Percentiles rank a stretch among this genome's conserved stretches.
These are phyloP conservation scores for Blepharisma stoltei DNA, from an alignment of 73 alveolate genomes.

Conservation along the genomic window DNA sequence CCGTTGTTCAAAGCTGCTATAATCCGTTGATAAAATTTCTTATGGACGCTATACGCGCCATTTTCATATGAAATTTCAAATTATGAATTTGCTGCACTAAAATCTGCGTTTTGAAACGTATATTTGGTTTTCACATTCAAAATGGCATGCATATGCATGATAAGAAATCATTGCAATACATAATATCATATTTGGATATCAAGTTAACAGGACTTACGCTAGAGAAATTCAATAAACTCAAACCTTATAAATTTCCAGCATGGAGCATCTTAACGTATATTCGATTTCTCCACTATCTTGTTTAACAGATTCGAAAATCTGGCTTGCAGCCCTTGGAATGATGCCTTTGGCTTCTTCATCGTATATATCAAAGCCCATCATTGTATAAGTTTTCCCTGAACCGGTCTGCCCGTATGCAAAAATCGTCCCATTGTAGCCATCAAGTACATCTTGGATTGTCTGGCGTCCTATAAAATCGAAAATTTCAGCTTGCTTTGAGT, in stretches of 20 bases:
- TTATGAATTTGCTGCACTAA: too few relatives aligned
- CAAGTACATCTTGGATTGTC: constrained; percentile 81
- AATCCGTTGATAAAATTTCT: too few relatives aligned
- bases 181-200: too few relatives aligned
- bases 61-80: too few relatives aligned
- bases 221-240: too few relatives aligned
- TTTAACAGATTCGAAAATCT: constrained; percentile 62
- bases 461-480: constrained; percentile 73
- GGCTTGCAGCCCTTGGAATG: constrained; percentile 85
- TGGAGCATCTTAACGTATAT: constrained; percentile 76
- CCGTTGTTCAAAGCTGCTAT: too few relatives aligned
- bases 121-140: too few relatives aligned
- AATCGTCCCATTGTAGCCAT: constrained; percentile 95
- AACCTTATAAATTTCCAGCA: constrained; percentile 88
- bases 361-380: constrained; percentile 81
- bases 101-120: too few relatives aligned
- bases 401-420: constrained; percentile 98
- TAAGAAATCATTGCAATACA: too few relatives aligned
- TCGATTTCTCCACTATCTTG: constrained; percentile 66
- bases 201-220: too few relatives aligned
- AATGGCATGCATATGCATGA: too few relatives aligned
- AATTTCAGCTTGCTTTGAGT: constrained; percentile 43
- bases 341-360: constrained; percentile 59
- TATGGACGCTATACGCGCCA: too few relatives aligned
- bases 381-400: constrained; percentile 94